Base-by-base conservation (phyloP, 2,329 filamentous ascomycete genomes). In the Monilinia vaccinii-corymbosi region DNA sequence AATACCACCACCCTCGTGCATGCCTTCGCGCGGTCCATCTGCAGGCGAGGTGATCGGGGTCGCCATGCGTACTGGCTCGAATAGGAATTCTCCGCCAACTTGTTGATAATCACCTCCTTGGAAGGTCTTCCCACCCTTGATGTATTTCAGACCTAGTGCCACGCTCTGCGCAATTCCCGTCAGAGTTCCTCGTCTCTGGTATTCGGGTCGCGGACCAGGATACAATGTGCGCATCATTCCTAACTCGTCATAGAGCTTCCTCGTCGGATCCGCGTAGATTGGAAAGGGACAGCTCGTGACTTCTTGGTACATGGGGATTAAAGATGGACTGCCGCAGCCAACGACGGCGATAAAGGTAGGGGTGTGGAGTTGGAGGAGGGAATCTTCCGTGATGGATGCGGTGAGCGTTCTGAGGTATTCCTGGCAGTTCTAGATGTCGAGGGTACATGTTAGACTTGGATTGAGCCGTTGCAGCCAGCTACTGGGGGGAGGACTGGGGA, bases 181-280 rank as follows among this genome's bases (percentile, higher is more conserved):
- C 1, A 76, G 58, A 2, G 75, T 71, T 32, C 75, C 72, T 49
- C 74, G 62, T 7, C 75, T 48, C 73, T 75, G 66, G 79, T 85
- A 85, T 21, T 75, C 73, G 0, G 82, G 81, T 46, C 75, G 67
- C 1, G 65, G 18, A 38, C 81, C 81, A 0, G 81, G 66, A 3
- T 73, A 73, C 32, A 78, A 70, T 4, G 79, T 81, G 25, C 74
- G 74, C 4, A 73, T 73, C 80, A 85, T 81, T 38, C 77, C 78
- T 0, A 86, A 74, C 11, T 74, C 66, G n/a, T 77, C 71, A 71
- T 84, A 83, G 2, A 85, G 72, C 50, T 76, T 75, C 58, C 75
- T 74, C 0, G 76, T 77, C 0, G 81, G 81, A 62, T 85, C 81
- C 13, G 80, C 76, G 72, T 82, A 85, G 61, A 84, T 77, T 10